Conservation (phyloP, 768 basidiomycete species). For the Phlebiopsis flavidoalba region DNA sequence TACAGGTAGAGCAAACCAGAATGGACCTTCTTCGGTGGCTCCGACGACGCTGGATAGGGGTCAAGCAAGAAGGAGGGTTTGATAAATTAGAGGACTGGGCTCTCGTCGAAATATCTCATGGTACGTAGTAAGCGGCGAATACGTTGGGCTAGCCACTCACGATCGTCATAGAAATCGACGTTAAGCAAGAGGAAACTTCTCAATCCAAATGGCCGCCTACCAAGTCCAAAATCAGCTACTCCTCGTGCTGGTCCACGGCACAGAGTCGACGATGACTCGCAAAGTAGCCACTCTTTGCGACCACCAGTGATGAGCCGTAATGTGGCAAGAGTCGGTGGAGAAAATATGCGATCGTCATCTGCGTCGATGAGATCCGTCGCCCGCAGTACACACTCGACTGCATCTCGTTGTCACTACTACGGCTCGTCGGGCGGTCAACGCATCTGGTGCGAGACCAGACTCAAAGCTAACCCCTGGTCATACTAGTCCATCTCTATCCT, state of each 20-base stretch:
- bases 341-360: constrained; percentile 24
- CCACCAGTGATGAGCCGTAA: constrained; percentile 36
- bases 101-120: constrained; percentile 79
- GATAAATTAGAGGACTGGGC: constrained; percentile 82
- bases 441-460: constrained; percentile 42
- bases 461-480: constrained; percentile 64
- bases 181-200: constrained; percentile 24
- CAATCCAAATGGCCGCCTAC: constrained; percentile 20
- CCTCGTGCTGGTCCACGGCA: constrained; percentile 16
- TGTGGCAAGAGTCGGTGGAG: constrained; percentile 17
- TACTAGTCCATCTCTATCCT: constrained; percentile 5
- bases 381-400: constrained; percentile 33
- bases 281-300: constrained; percentile 43
- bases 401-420: constrained; percentile 27
- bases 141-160: neutral
- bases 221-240: constrained; percentile 15
- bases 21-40: constrained; percentile 70
- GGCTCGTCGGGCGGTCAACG: constrained; percentile 20
- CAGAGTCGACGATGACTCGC: constrained; percentile 32
- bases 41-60: constrained; percentile 68
- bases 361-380: constrained; percentile 44
- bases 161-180: constrained; percentile 61
- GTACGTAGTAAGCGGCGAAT: constrained; percentile 37
- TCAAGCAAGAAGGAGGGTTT: constrained; percentile 77
- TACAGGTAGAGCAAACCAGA: constrained; percentile 68